Base-by-base conservation (phyloP, 2,329 filamentous ascomycete species). In the Cercospora brassicicola region DNA sequence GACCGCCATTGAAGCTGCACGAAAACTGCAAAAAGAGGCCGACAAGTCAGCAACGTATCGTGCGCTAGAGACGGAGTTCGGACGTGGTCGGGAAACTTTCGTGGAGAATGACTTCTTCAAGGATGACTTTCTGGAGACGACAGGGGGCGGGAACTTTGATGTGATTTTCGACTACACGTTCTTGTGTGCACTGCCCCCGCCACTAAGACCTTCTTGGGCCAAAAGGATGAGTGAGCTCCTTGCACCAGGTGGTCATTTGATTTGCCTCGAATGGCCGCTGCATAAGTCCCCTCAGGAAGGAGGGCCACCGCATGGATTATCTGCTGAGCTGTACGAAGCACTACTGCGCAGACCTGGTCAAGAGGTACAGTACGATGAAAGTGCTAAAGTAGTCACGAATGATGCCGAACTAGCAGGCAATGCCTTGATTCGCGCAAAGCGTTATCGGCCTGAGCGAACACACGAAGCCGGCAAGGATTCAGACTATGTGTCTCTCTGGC, bases 231-330 rank as follows among this genome's bases (percentile, higher is more conserved):
- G 81, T 4, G 79, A 85, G 64, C 80, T 90, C 7, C 82, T 90
- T 10, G 79, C 84, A 13, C 79, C 82, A 1, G 78, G 78, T 2
- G 87, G 87, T 5, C 80, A 82, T 59, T 80, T 90, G 64, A 82
- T 90, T 59, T 89, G 88, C 79, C 85, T 96, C 69, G 92, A 96
- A 77, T 96, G 91, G 77, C 93, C 93, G 9, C 88, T 90, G 0
- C 85, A 61, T 30, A 60, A 61, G 56, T 31, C 64, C 51, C 85
- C 89, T 9, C 83, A 82, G 10, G 83, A 85, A 9, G 84, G 84
- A 9, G 92, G 93, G 0, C 92, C 93, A 11, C 92, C 93, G 1
- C 94, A 87, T 84, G 88, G 89, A 7, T 80, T 92, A 48, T 86
- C 87, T 11, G 85, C 90, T 0, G 85, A 88, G 68, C 86, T 91